A percentile compares a stretch with the other conserved stretches of the same genome.
phyloP scores from a whole-genome alignment of 192 early-diverging fungal genomes.

The Backusella psychrophila region DNA sequence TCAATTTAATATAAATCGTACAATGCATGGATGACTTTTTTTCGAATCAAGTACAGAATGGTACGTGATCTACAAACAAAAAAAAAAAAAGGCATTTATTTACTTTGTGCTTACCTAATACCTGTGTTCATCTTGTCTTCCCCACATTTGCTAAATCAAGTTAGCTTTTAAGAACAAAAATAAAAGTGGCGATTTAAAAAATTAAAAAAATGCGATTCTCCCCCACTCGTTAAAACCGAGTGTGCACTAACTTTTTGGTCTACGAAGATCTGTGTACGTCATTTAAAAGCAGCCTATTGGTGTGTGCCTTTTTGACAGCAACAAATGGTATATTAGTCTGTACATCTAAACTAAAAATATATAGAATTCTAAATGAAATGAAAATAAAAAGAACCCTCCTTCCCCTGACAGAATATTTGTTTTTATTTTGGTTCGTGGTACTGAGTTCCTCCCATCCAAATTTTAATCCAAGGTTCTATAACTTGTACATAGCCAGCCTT shows the following conservation, averaged over 20 bases:
- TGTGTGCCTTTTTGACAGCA: not conserved
- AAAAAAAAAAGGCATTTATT: not conserved
- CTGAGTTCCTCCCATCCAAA: too few species aligned
- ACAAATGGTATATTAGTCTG: not conserved
- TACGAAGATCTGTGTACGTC: not conserved
- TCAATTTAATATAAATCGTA: too few species aligned
- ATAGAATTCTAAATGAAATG: too few species aligned
- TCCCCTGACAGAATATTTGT: too few species aligned
- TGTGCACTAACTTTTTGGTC: not conserved
- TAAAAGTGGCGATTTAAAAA: not conserved
- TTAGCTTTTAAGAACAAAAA: not conserved
- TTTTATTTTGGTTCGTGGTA: too few species aligned
- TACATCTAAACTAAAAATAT: not conserved
- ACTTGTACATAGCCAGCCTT: too few species aligned
- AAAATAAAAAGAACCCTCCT: too few species aligned
- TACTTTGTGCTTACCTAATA: not conserved
- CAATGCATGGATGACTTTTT: too few species aligned
- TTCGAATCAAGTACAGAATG: too few species aligned
- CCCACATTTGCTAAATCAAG: not conserved
- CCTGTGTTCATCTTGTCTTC: not conserved
- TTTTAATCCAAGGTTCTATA: too few species aligned
- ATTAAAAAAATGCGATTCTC: not conserved
- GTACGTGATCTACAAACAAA: not conserved
- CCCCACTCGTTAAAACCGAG: not conserved
- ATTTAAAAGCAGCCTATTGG: not conserved